Conservation (phyloP, 345 rosid species). For the Eutrema japonicum region DNA sequence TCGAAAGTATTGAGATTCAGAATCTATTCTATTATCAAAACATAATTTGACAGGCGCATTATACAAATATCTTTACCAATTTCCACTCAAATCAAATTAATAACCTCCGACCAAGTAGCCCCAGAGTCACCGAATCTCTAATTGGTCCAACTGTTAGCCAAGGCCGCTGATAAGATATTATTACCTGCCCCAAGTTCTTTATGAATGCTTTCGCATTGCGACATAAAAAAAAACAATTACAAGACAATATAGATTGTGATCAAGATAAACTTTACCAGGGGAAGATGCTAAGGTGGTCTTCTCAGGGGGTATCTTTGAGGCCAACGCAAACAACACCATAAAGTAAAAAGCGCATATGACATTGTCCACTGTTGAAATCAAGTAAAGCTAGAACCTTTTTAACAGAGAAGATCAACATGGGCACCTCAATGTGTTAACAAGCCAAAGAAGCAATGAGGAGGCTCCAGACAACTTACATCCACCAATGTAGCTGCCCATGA, state of each 20-base stretch:
- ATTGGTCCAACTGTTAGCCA: neutral
- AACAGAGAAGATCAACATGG: constrained; percentile 6
- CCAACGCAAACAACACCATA: constrained; percentile 67
- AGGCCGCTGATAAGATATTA: neutral
- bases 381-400: constrained; percentile 14
- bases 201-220: neutral
- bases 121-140: neutral
- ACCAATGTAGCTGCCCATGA: constrained; percentile 87
- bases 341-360: constrained; percentile 73
- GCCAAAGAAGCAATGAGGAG: constrained; percentile 32
- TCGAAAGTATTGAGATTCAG: neutral
- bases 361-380: constrained; percentile 47
- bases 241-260: neutral
- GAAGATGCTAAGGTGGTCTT: constrained; percentile 52
- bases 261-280: constrained; percentile 45
- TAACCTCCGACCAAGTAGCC: neutral
- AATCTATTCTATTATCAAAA: neutral
- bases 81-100: neutral
- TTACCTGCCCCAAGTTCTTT: neutral
- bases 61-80: neutral
- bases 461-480: constrained; percentile 59
- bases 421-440: neutral
- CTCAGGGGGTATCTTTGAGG: constrained; percentile 71
- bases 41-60: constrained; percentile 3
- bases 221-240: neutral